Evolutionary conservation across 139 green algal species (phyloP).

Genomic region (Chlamydomonas schloesseri): DNA sequence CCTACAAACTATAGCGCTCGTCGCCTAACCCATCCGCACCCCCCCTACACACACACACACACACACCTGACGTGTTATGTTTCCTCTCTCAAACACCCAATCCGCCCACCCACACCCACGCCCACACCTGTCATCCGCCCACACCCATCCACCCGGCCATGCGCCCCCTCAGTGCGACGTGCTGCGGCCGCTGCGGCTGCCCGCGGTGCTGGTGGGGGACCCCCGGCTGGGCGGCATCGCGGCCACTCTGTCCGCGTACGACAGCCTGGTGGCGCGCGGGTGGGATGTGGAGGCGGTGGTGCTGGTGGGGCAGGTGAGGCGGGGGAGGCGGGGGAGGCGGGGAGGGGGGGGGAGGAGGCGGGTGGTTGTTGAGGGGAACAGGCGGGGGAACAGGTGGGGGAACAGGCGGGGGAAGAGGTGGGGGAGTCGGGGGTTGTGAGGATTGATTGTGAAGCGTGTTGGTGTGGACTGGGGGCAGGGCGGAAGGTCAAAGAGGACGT

Average conservation of each 20-base stretch:
- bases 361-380: not conserved
- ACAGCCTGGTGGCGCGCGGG: constrained; percentile 83
- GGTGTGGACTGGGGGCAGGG: too few species aligned
- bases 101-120: too few species aligned
- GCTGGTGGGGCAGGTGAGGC: constrained; percentile 36
- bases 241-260: constrained; percentile 85
- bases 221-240: constrained; percentile 93
- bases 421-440: too few species aligned
- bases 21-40: too few species aligned
- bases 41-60: too few species aligned
- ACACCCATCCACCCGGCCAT: not conserved
- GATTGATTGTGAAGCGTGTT: too few species aligned
- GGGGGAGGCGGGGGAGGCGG: too few species aligned
- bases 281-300: constrained; percentile 75
- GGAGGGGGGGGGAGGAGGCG: not conserved
- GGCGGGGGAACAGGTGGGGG: not conserved
- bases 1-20: too few species aligned
- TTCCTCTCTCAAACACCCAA: too few species aligned
- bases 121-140: not conserved
- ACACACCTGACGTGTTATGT: too few species aligned
- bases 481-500: too few species aligned
- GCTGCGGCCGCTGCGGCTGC: constrained; percentile 84
- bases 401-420: too few species aligned
- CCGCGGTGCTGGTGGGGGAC: constrained; percentile 92
- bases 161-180: constrained; percentile 77